Evolutionary conservation across 176 grass and related monocot species (phyloP).

Genomic region (Rhynchospora pubera): DNA sequence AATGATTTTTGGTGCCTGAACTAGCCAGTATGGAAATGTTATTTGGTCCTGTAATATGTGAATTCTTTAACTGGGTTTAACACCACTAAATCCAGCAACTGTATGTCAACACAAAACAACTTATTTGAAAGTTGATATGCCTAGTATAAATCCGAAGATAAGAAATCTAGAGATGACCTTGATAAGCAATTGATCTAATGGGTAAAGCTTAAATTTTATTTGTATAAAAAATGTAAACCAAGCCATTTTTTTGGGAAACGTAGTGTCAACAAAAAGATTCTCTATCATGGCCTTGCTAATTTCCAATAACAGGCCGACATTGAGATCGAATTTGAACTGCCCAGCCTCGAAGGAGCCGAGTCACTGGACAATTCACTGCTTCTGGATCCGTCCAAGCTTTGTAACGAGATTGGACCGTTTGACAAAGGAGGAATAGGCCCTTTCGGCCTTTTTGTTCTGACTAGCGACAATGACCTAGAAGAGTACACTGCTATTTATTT

Average conservation of each 20-base stretch:
- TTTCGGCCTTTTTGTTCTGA: conserved; percentile 61
- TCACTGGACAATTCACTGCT: conserved; percentile 27
- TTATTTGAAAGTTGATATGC: background rate
- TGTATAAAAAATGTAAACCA: background rate
- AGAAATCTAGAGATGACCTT: no score
- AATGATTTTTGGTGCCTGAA: background rate
- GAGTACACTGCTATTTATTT: conserved; percentile 77
- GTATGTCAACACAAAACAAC: background rate
- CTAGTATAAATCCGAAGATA: background rate
- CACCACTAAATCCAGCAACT: background rate
- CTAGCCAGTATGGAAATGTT: background rate
- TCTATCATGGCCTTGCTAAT: background rate
- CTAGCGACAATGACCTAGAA: conserved; percentile 33
- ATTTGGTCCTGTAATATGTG: no score
- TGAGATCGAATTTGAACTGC: conserved; percentile 41
- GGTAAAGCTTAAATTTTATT: no score
- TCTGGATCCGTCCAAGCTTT: conserved; percentile 50
- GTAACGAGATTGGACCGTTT: conserved; percentile 36
- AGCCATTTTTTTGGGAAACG: background rate
- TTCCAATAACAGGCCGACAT: conserved; percentile 39
- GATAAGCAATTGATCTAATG: no score
- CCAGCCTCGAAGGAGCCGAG: conserved; percentile 36
- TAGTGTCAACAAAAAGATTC: background rate
- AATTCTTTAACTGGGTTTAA: background rate
- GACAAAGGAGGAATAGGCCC: conserved; percentile 53